Evolutionary conservation across 1,284 basidiomycete species (phyloP).

Genomic region (Sanghuangporus weigelae): DNA sequence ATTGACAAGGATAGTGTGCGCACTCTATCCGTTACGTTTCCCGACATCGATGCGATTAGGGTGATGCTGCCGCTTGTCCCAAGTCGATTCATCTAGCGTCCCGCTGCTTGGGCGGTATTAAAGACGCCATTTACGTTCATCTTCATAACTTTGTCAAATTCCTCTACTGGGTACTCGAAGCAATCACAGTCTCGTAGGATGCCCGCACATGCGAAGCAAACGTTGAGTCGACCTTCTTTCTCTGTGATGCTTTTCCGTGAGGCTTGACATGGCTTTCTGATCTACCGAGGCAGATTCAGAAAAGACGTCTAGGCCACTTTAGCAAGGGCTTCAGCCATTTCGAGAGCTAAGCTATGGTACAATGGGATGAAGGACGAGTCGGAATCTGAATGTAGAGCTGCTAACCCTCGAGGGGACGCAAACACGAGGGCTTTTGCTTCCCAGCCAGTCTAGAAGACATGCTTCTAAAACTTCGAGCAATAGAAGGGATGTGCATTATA

Average conservation of each 20-base stretch:
- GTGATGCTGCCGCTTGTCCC: conserved; percentile 73
- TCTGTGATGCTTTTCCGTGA: conserved; percentile 58
- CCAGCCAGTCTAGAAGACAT: too few relatives aligned
- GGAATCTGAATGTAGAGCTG: too few relatives aligned
- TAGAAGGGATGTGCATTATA: too few relatives aligned
- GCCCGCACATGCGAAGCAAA: conserved; percentile 75
- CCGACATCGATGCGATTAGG: conserved; percentile 71
- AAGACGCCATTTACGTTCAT: conserved; percentile 77
- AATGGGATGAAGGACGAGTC: too few relatives aligned
- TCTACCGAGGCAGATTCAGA: conserved; percentile 63
- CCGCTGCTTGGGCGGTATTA: conserved; percentile 75
- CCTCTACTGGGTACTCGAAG: conserved; percentile 61
- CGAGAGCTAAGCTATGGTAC: too few relatives aligned
- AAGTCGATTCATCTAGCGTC: conserved; percentile 67
- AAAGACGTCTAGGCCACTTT: conserved; percentile 36
- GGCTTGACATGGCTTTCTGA: conserved; percentile 51
- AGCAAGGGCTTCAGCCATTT: conserved; percentile 37
- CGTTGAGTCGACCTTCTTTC: conserved; percentile 57
- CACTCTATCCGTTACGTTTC: conserved; percentile 61
- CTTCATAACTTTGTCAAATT: conserved; percentile 61
- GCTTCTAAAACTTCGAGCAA: too few relatives aligned
- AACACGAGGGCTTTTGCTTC: too few relatives aligned
- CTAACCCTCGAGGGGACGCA: too few relatives aligned
- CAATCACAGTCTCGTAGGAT: conserved; percentile 62
- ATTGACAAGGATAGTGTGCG: conserved; percentile 21